Conservation (phyloP, 768 basidiomycete genomes). For the Sporobolomyces pararoseus region DNA sequence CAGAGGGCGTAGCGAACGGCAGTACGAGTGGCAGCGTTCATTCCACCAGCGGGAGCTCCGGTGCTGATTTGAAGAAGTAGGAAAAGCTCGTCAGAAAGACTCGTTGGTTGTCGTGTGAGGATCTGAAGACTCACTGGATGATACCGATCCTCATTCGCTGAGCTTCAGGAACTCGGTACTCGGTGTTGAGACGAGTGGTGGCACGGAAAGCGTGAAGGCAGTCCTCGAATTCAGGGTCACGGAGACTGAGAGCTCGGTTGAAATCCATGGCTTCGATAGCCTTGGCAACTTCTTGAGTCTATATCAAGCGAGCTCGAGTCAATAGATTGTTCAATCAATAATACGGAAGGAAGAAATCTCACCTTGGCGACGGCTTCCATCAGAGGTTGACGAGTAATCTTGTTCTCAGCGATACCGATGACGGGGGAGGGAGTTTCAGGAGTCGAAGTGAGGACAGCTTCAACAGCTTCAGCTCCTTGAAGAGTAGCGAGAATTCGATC, state of each 20-base stretch:
- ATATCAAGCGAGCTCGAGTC: neutral
- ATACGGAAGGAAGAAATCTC: slow-evolving; percentile 6
- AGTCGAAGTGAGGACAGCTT: slow-evolving; percentile 75
- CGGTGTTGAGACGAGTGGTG: slow-evolving; percentile 62
- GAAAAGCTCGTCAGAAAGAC: neutral
- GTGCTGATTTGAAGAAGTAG: slow-evolving; percentile 56
- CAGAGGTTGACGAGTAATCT: slow-evolving; percentile 83
- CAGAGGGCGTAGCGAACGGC: slow-evolving; percentile 80
- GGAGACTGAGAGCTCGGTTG: slow-evolving; percentile 73
- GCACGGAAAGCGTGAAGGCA: slow-evolving; percentile 77
- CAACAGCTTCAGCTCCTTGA: slow-evolving; percentile 91
- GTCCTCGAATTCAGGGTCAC: slow-evolving; percentile 88
- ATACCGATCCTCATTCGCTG: slow-evolving; percentile 53
- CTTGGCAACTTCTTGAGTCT: slow-evolving; percentile 81
- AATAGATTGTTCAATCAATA: neutral
- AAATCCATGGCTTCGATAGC: slow-evolving; percentile 83
- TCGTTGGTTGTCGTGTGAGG: neutral
- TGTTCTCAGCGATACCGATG: slow-evolving; percentile 94
- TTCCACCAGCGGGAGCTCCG: slow-evolving; percentile 95
- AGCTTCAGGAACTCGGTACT: slow-evolving; percentile 56
- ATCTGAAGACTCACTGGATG: slow-evolving; percentile 48
- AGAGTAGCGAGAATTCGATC: slow-evolving; percentile 92
- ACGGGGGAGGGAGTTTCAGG: slow-evolving; percentile 93
- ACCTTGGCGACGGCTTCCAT: slow-evolving; percentile 91
- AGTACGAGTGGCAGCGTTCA: slow-evolving; percentile 96